Base-by-base conservation (phyloP, 768 basidiomycete species). In the Tylopilus rubrobrunneus region DNA sequence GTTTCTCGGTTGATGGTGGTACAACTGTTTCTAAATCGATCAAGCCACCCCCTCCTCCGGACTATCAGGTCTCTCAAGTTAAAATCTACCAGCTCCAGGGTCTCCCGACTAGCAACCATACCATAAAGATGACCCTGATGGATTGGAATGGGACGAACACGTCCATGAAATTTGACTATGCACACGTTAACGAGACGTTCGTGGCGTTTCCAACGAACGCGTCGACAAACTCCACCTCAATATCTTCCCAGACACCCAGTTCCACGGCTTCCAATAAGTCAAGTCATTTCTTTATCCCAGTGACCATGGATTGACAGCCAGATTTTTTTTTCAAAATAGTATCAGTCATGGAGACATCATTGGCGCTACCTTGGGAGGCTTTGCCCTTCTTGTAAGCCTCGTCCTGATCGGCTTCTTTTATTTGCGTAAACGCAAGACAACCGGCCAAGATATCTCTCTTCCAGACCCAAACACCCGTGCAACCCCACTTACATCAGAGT, bases 101-200 rank as follows among this genome's bases (percentile, higher is more conserved):
- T 31, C 57, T 68, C 14, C 12, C 27, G 1, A 55, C 37, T 0
- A 55, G 56, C 25, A 58, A 53, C 25, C 64, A 67, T 31, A 62
- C 52, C 27, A 56, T 67, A 34, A 29, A 21, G 17, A 63, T 67
- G 67, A 59, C 59, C 12, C 12, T 68, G 3, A 27, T 66, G 34
- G 39, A 61, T 43, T 66, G 65, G 64, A 31, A 52, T 4, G 60
- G 54, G 5, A 5, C 2, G 1, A 14, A 21, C 21, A 64, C 60
- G 10, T 57, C 54, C 17, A 62, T 66, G 66, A 60, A 60, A 28
- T 67, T 67, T 12, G 65, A 66, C 33, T 66, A 67, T 42, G 65
- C 65, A 45, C 39, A 47, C 11, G 33, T 66, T 19, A 66, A 66
- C 14, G 60, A 66, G 50, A 51, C 66, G 27, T 49, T 62, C 5